A percentile compares a stretch with the other conserved stretches of the same genome.
Conservation (phyloP, 768 basidiomycete species). For the Lanmaoa rubissima region DNA sequence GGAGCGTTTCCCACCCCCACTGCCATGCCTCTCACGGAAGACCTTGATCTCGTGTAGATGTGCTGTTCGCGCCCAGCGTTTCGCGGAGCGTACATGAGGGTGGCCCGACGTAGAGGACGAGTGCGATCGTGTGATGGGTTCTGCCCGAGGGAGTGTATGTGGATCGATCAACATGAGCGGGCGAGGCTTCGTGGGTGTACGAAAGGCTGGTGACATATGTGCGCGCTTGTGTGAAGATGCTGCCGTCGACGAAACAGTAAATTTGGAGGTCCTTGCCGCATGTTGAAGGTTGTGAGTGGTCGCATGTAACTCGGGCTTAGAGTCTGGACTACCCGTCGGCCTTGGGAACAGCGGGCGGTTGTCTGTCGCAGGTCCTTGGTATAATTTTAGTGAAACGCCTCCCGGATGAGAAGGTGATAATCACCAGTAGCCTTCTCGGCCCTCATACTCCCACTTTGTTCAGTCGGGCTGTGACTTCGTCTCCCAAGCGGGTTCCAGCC, state of each 20-base stretch:
- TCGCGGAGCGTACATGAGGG: constrained; percentile 36
- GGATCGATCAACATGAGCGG: constrained; percentile 17
- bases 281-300: background rate
- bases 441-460: constrained; percentile 9
- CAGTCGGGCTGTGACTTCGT: constrained; percentile 33
- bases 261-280: background rate
- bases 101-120: constrained; percentile 23
- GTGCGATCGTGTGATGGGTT: constrained; percentile 20
- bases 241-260: background rate
- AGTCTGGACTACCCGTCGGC: background rate
- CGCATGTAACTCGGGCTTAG: background rate
- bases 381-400: background rate
- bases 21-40: constrained; percentile 10
- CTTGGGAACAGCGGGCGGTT: background rate
- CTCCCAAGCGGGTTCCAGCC: constrained; percentile 23
- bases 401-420: background rate
- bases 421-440: constrained; percentile 16
- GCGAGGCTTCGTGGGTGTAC: constrained; percentile 25
- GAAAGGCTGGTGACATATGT: constrained; percentile 3
- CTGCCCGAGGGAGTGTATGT: constrained; percentile 22
- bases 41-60: constrained; percentile 64
- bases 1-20: constrained; percentile 6
- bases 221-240: constrained; percentile 10
- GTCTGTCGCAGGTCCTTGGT: background rate
- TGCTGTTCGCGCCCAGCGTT: constrained; percentile 61